Percentiles rank a stretch among this genome's conserved stretches.
Conservation (phyloP, 2,329 filamentous ascomycete species). For the Leptoxyphium fumago region DNA sequence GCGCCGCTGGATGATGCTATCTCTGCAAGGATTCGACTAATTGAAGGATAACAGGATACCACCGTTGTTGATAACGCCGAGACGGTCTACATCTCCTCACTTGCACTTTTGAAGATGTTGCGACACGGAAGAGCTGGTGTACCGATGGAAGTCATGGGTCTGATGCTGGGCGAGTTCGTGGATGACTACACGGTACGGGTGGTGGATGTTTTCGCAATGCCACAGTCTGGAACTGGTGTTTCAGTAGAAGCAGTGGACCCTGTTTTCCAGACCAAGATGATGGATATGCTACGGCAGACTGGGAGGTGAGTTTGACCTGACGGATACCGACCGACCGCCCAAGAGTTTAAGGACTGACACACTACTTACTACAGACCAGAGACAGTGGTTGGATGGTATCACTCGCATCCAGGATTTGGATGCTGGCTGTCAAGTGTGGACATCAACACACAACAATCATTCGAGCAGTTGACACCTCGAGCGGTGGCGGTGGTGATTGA, state of each 20-base stretch:
- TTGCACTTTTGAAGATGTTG: conserved; percentile 96
- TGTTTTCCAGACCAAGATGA: conserved; percentile 99
- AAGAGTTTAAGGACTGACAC: conserved; percentile 1
- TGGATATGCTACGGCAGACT: conserved; percentile 98
- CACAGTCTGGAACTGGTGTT: conserved; percentile 93
- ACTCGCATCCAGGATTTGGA: conserved; percentile 96
- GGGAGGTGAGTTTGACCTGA: conserved; percentile 52
- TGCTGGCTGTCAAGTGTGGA: conserved; percentile 98
- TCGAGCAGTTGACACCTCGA: conserved; percentile 92
- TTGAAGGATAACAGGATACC: conserved; percentile 51
- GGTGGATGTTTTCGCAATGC: conserved; percentile 98
- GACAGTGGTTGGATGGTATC: conserved; percentile 97
- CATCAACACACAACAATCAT: conserved; percentile 99
- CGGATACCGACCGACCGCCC: background rate
- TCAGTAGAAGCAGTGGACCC: conserved; percentile 97
- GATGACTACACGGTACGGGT: conserved; percentile 98
- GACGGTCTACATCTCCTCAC: conserved; percentile 96
- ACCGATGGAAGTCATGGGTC: conserved; percentile 99
- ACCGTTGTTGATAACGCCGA: conserved; percentile 97
- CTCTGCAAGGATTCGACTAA: too few species aligned
- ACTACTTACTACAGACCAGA: conserved; percentile 51
- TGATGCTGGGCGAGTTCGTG: conserved; percentile 98
- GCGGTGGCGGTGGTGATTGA: conserved; percentile 97
- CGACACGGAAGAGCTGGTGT: conserved; percentile 93
- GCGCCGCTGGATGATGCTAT: background rate